Evolutionary conservation across 495 filamentous ascomycete species (phyloP), one percentile per base, ranked within the genome.

Genomic region (Penicillium bovifimosum): DNA sequence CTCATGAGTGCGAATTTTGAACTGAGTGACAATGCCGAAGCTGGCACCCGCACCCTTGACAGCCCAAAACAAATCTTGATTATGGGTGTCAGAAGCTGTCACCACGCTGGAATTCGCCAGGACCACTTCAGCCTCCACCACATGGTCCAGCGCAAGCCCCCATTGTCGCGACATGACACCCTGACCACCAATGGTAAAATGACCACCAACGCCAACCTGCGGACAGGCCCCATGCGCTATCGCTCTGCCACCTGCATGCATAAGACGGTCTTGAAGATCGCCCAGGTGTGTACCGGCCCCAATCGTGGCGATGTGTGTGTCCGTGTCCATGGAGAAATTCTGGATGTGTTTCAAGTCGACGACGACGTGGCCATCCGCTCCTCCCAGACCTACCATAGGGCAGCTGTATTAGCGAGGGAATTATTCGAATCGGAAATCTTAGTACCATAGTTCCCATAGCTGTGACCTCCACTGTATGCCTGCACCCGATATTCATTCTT

Each of bases 401-500:
- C 67, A 10, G 68, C 59, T 11, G 80, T 78, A 20, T 81, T 79
- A 41, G 63, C 63, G 13, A 72, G 69, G 9, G 17, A 4, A 24
- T 2, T 20, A 9, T 35, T 17, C 14, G n/a, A 10, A 29, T 5
- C 1, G 1, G 3, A 6, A 35, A 1, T 6, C 4, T 18, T 32
- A 31, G 46, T 65, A 63, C 65, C 67, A 59, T 78, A 79, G 3
- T 79, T 82, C 2, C 74, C 82, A 65, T 86, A 89, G 11, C 83
- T 87, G 63, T 90, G 88, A 1, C 88, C 88, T 13, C 87, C 87
- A 36, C 80, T 80, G 53, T 78, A 81, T 9, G 86, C 74, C 53
- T 87, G 85, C 31, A 90, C 83, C 56, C 82, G 82, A 53, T 82
- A 67, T 28, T 67, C 67, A 41, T 72, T 66, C 2, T 68, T 55